phyloP scores from a whole-genome alignment of 1,284 basidiomycete genomes.

The Ceratobasidium sp. region DNA sequence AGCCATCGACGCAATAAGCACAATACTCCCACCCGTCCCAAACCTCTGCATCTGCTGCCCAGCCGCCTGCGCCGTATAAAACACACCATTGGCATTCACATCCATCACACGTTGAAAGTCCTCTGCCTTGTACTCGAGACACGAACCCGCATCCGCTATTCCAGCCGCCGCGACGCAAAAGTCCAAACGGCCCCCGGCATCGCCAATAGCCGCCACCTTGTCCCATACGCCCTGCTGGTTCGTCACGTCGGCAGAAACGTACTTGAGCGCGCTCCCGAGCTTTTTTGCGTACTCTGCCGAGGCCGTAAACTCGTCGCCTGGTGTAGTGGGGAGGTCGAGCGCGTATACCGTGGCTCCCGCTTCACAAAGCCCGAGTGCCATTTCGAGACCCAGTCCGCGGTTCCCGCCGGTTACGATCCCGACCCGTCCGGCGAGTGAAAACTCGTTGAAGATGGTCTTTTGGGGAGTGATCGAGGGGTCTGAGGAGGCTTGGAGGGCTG shows the following conservation, averaged over 20 bases:
- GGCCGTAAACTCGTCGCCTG: constrained; percentile 70
- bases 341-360: constrained; percentile 81
- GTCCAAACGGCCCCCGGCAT: constrained; percentile 70
- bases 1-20: constrained; percentile 86
- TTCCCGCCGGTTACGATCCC: constrained; percentile 80
- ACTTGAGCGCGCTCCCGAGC: constrained; percentile 61
- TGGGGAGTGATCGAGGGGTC: constrained; percentile 49
- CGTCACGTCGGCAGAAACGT: constrained; percentile 68
- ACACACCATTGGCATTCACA: constrained; percentile 77
- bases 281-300: constrained; percentile 61
- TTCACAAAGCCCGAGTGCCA: constrained; percentile 78
- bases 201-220: constrained; percentile 63
- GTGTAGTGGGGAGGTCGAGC: constrained; percentile 69
- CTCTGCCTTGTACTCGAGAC: constrained; percentile 71
- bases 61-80: constrained; percentile 80
- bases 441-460: constrained; percentile 71
- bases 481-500: constrained; percentile 57
- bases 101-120: constrained; percentile 76
- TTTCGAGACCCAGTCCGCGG: constrained; percentile 81
- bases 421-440: constrained; percentile 73
- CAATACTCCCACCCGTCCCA: constrained; percentile 74
- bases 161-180: constrained; percentile 80
- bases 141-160: constrained; percentile 67
- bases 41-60: constrained; percentile 77
- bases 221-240: constrained; percentile 66